phyloP scores from a whole-genome alignment of 2,329 filamentous ascomycete species.

The Herpomyces periplanetae region DNA sequence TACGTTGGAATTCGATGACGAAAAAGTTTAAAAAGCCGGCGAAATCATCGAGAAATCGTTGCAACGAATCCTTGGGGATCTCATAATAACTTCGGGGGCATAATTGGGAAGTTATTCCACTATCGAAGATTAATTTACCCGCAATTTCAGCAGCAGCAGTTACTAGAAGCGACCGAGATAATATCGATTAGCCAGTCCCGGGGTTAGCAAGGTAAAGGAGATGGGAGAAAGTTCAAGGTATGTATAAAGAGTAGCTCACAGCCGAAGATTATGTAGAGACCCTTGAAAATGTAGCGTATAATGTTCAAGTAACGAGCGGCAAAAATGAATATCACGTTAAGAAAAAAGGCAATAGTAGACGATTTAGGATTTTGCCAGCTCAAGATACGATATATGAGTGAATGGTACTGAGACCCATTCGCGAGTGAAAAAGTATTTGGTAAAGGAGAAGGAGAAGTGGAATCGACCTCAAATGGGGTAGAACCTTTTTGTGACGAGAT shows the following conservation, averaged over 20 bases:
- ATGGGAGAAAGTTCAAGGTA: neutral
- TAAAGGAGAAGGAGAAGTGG: no score
- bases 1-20: conserved; percentile 24
- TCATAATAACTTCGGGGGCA: conserved; percentile 26
- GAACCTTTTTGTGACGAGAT: no score
- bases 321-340: conserved; percentile 18
- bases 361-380: conserved; percentile 23
- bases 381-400: no score
- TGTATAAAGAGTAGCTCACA: conserved; percentile 14
- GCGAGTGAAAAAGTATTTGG: no score
- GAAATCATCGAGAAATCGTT: conserved; percentile 19
- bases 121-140: conserved; percentile 19
- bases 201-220: neutral
- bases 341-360: conserved; percentile 20
- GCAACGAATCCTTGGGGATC: conserved; percentile 19
- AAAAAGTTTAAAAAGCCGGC: conserved; percentile 32
- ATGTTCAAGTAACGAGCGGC: conserved; percentile 23
- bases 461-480: no score
- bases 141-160: conserved; percentile 17
- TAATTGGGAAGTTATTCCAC: conserved; percentile 21
- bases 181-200: conserved; percentile 1
- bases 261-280: conserved; percentile 20
- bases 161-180: conserved; percentile 7
- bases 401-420: no score
- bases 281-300: conserved; percentile 21